Conservation (phyloP, 495 filamentous ascomycete species). For the Penicillium salamii region DNA sequence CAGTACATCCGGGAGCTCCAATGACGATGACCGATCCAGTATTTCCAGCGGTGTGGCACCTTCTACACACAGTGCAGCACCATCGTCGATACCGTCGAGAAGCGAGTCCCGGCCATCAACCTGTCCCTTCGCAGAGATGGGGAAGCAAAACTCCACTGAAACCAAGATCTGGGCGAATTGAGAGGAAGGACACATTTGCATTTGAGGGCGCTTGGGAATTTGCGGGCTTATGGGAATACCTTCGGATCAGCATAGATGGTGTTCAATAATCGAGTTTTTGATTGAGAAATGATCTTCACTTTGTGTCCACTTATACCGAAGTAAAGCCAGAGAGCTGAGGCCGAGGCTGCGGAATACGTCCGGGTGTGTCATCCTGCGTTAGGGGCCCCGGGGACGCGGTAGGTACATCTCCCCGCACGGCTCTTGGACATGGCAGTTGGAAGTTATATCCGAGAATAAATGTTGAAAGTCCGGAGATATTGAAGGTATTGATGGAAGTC, state of each 20-base stretch:
- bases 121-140: conserved; percentile 39
- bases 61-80: conserved; percentile 14
- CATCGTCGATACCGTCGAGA: conserved; percentile 7
- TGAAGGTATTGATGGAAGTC: not conserved
- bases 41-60: conserved; percentile 23
- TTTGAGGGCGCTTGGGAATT: conserved; percentile 4
- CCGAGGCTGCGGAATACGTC: not conserved
- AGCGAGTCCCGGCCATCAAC: conserved; percentile 11
- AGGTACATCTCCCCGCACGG: conserved; percentile 22
- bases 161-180: conserved; percentile 43
- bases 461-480: not conserved
- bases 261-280: not conserved
- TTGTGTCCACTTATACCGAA: not conserved
- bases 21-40: conserved; percentile 36
- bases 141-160: conserved; percentile 19
- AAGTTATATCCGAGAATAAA: not conserved
- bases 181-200: not conserved
- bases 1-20: conserved; percentile 28
- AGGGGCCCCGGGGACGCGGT: not conserved
- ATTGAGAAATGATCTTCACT: not conserved
- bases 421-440: conserved; percentile 6
- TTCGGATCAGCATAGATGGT: not conserved
- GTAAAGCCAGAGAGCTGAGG: not conserved
- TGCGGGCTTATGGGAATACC: conserved; percentile 8
- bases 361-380: not conserved